A percentile compares a stretch with the other conserved stretches of the same genome.
Conservation (phyloP, 192 early-diverging fungal genomes). For the Pilaira anomala region DNA sequence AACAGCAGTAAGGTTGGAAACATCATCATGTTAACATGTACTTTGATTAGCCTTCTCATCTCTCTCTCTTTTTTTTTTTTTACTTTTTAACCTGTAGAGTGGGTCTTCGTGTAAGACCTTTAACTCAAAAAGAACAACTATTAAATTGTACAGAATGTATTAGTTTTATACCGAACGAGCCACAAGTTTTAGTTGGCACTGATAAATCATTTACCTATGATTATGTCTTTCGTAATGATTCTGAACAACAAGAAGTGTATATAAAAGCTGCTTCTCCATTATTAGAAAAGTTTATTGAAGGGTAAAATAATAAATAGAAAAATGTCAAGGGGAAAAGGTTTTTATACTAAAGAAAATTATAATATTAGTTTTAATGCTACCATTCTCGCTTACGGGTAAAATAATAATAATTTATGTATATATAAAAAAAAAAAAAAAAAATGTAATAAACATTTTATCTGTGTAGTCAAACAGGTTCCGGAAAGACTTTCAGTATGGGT, state of each 20-base stretch:
- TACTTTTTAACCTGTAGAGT: slow-evolving; percentile 46
- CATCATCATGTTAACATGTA: slow-evolving; percentile 4
- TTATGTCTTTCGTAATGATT: slow-evolving; percentile 57
- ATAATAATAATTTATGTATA: not conserved
- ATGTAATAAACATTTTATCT: not conserved
- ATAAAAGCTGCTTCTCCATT: slow-evolving; percentile 55
- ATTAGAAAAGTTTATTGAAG: slow-evolving; percentile 69
- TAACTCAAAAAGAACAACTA: slow-evolving; percentile 71
- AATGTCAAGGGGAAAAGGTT: not conserved
- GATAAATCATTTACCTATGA: slow-evolving; percentile 72
- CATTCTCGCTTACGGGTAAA: slow-evolving; percentile 82
- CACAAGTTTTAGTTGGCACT: slow-evolving; percentile 58
- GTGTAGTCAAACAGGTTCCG: slow-evolving; percentile 78
- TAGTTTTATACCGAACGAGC: slow-evolving; percentile 53
- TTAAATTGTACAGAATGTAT: slow-evolving; percentile 61
- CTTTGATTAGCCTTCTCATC: not conserved
- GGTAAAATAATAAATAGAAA: slow-evolving; percentile 46
- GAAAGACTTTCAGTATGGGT: slow-evolving; percentile 97
- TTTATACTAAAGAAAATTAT: not conserved
- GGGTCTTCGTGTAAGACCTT: slow-evolving; percentile 75
- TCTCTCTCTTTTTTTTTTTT: not conserved
- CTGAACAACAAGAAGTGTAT: slow-evolving; percentile 58
- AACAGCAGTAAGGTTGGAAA: slow-evolving; percentile 40
- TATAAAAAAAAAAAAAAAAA: not conserved
- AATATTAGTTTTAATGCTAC: slow-evolving; percentile 82